These are phyloP conservation scores for Backusella liffmaniae DNA, from an alignment of 192 early-diverging fungal species.

Conservation along the genomic window DNA sequence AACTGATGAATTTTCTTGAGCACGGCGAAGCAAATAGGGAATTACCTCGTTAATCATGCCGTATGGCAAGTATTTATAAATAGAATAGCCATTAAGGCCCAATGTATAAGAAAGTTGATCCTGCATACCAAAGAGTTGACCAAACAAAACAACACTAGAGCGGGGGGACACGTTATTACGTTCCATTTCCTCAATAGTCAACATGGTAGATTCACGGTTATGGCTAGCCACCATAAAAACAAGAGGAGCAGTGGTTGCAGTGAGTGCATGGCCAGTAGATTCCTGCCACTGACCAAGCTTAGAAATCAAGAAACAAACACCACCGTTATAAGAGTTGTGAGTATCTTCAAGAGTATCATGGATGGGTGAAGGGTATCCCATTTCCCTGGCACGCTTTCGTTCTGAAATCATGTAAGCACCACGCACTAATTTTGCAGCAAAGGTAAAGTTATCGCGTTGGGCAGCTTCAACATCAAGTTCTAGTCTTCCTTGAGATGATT, in stretches of 20 bases:
- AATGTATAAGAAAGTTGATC: slow-evolving; percentile 85
- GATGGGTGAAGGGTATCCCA: slow-evolving; percentile 81
- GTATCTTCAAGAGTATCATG: slow-evolving; percentile 76
- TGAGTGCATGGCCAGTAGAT: slow-evolving; percentile 25
- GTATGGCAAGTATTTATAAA: slow-evolving; percentile 95
- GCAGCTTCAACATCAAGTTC: slow-evolving; percentile 65
- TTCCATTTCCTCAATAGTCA: slow-evolving; percentile 63
- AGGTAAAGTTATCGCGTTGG: slow-evolving; percentile 67
- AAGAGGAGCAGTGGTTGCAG: slow-evolving; percentile 43
- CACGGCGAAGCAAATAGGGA: slow-evolving; percentile 91
- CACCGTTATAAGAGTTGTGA: slow-evolving; percentile 80
- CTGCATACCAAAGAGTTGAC: slow-evolving; percentile 94
- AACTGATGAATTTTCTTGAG: slow-evolving; percentile 90
- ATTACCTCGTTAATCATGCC: slow-evolving; percentile 90
- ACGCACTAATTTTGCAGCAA: slow-evolving; percentile 78
- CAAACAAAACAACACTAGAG: slow-evolving; percentile 78
- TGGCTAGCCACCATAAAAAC: slow-evolving; percentile 88
- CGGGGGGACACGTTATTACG: slow-evolving; percentile 48
- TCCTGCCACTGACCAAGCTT: slow-evolving; percentile 49
- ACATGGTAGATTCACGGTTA: slow-evolving; percentile 78
- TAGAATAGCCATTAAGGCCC: slow-evolving; percentile 69
- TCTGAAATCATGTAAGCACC: slow-evolving; percentile 55
- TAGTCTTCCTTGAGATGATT: slow-evolving; percentile 63
- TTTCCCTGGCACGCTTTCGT: slow-evolving; percentile 60
- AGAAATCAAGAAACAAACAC: slow-evolving; percentile 67